Base-by-base conservation (phyloP, 2,329 filamentous ascomycete species). In the Xylaria sp. region DNA sequence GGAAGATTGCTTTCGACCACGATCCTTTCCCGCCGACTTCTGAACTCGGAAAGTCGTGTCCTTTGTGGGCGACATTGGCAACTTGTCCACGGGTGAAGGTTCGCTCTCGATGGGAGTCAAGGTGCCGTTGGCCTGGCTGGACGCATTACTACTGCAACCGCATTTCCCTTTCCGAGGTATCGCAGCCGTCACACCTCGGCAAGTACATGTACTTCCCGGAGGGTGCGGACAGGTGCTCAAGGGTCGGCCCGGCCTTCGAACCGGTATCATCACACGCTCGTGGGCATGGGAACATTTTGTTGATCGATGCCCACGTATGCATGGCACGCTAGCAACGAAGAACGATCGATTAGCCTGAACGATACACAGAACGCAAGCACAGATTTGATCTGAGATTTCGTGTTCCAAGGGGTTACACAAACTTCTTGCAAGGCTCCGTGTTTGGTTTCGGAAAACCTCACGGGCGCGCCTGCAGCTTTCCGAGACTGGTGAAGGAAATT, bases 221-320 rank as follows among this genome's bases (percentile, higher is more conserved):
- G 84, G 81, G 63, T 90, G 87, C 49, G 87, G 86, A 64, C 87
- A 90, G 49, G 82, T 80, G 69, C 86, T 89, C 50, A 90, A 72
- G 7, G 87, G 88, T 45, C 88, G 80, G 17, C 88, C 88, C 16
- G 88, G 87, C 66, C 90, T 90, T 58, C 87, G 82, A 16, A 91
- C 88, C 19, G 85, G 84, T 2, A 89, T 77, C 78, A 90, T 84
- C 29, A 89, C 74, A 54, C 87, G 83, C 63, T 89, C 86, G 59
- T 80, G 78, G 56, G 78, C 79, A 68, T 91, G 88, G 44, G 82
- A 86, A 71, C 88, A 91, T 76, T 88, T 89, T 48, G 87, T 89
- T 24, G 88, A 90, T 64, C 88, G 85, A 71, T 91, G 88, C 52
- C 88, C 88, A 66, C 87, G 85, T 63, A 90, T 90, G 69, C 88